These are phyloP conservation scores for Senecio squalidus DNA, from an alignment of 140 eudicot species.

Conservation along the genomic window DNA sequence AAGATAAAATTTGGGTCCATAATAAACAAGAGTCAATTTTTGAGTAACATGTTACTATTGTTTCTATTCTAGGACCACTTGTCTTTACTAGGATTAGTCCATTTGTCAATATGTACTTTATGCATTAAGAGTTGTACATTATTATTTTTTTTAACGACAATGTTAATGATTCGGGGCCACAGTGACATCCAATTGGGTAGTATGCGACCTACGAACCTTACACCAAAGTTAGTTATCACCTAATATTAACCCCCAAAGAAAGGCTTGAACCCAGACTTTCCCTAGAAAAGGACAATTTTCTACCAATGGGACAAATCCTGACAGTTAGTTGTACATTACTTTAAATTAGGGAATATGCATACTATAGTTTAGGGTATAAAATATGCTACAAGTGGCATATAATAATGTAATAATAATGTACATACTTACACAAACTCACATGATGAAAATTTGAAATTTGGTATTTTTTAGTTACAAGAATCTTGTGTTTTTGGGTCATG, in stretches of 20 bases:
- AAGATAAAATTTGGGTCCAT: constrained; percentile 12
- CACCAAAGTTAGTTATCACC: too few relatives aligned
- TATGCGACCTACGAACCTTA: too few relatives aligned
- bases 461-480: constrained; percentile 5
- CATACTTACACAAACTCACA: constrained; percentile 10
- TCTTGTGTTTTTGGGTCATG: background rate
- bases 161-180: too few relatives aligned
- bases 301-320: too few relatives aligned
- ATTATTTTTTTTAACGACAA: too few relatives aligned
- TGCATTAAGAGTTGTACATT: background rate
- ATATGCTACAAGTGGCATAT: constrained; percentile 7
- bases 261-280: too few relatives aligned
- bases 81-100: background rate
- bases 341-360: background rate
- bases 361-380: background rate
- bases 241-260: too few relatives aligned
- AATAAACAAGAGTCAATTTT: constrained; percentile 10
- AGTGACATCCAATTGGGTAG: too few relatives aligned
- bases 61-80: constrained; percentile 24
- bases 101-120: background rate
- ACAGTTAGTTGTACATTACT: too few relatives aligned
- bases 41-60: constrained; percentile 19
- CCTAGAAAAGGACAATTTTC: too few relatives aligned
- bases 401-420: too few relatives aligned
- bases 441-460: constrained; percentile 1